Evolutionary conservation across 1,284 basidiomycete genomes (phyloP).

Genomic region (Leccinum pallidistipes): DNA sequence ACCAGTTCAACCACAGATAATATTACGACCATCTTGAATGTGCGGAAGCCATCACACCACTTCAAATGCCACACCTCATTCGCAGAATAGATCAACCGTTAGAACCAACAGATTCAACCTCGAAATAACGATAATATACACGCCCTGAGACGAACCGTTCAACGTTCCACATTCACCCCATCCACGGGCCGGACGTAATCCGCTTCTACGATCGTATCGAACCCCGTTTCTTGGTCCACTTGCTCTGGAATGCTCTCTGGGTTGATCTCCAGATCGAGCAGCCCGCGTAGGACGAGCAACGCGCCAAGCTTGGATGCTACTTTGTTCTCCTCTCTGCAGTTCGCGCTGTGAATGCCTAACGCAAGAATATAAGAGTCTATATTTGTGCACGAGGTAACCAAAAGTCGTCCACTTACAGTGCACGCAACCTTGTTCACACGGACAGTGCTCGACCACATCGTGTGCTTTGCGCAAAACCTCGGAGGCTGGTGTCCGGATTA

Average conservation of each 20-base stretch:
- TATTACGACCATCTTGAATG: neutral
- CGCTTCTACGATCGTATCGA: conserved; percentile 59
- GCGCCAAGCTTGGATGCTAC: conserved; percentile 59
- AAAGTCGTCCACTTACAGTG: conserved; percentile 51
- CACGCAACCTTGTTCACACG: conserved; percentile 72
- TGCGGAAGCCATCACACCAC: neutral
- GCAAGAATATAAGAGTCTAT: neutral
- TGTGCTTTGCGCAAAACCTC: conserved; percentile 66
- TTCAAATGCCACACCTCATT: neutral
- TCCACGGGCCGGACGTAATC: conserved; percentile 45
- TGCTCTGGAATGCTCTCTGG: conserved; percentile 42
- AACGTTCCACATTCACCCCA: conserved; percentile 51
- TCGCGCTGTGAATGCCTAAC: conserved; percentile 61
- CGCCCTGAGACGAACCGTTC: neutral
- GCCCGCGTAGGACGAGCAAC: conserved; percentile 55
- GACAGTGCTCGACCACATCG: conserved; percentile 63
- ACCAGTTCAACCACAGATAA: neutral
- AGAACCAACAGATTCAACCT: neutral
- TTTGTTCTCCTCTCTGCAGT: conserved; percentile 65
- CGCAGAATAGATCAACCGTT: neutral
- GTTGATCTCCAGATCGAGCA: conserved; percentile 59
- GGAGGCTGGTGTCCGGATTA: conserved; percentile 4
- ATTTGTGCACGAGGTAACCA: neutral
- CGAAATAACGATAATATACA: neutral
- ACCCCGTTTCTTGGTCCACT: conserved; percentile 25